Base-by-base conservation (phyloP, 2,329 filamentous ascomycete species). In the Monosporascus sp. region DNA sequence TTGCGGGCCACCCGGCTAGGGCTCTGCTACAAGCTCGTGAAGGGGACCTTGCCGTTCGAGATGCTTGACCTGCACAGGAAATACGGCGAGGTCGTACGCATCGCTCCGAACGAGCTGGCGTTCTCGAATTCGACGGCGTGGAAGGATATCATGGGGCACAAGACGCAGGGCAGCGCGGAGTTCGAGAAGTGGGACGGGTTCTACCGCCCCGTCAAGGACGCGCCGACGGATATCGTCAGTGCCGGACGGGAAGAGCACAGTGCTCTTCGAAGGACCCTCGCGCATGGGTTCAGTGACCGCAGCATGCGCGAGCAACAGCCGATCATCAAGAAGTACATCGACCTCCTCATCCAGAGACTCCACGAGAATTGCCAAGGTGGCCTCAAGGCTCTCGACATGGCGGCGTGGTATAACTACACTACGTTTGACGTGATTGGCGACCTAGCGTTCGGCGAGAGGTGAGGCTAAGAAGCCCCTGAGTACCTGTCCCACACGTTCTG, bases 41-140 rank as follows among this genome's bases (percentile, higher is more conserved):
- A 41, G 8, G 63, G 63, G 17, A 59, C 52, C 8, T 27, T 60
- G 24, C 48, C 52, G 4, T 44, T 55, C 11, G 51, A 58, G 17
- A 56, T 62, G 50, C 53, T 36, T 49, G 52, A 61, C 2, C 55
- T 72, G 27, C 69, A 71, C 52, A 53, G 56, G 4, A 61, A 66
- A 50, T 73, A 73, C 51, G 74, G 74, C 8, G 62, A 64, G 1
- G 61, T 76, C 5, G 71, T 77, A 5, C 70, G 74, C 2, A 59
- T 73, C 43, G 62, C 64, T 3, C 73, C 74, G 0, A 64, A 71
- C 49, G 72, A 76, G 54, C 64, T 77, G 7, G 69, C 70, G 4
- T 76, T 69, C 52, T 63, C 63, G 26, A 46, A 69, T 69, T 52
- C 67, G 3, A 59, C 63, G 26, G 69, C 69, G 7, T 72, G 68